These are phyloP conservation scores for Heliamphora exappendiculata DNA, from an alignment of 148 eudicot genomes.

Conservation along the genomic window DNA sequence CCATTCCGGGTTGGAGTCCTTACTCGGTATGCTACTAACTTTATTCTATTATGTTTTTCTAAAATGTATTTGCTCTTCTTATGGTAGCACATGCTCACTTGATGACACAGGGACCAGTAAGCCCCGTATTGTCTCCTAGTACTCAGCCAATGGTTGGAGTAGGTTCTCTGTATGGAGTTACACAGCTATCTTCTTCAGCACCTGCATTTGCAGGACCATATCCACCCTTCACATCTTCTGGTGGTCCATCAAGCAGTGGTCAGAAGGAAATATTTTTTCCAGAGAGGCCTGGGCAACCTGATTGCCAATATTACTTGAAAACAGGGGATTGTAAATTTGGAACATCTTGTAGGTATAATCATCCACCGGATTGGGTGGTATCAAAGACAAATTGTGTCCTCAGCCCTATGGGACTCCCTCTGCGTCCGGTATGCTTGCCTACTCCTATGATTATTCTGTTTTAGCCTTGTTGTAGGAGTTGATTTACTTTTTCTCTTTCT, in stretches of 20 bases:
- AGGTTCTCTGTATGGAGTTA: slow-evolving; percentile 56
- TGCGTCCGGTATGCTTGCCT: slow-evolving; percentile 70
- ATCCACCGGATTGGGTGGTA: slow-evolving; percentile 63
- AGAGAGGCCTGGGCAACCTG: slow-evolving; percentile 28
- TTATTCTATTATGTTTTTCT: not conserved
- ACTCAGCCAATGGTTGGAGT: slow-evolving; percentile 53
- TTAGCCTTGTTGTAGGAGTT: not conserved
- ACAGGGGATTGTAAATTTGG: slow-evolving; percentile 98
- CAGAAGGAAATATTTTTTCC: slow-evolving; percentile 52
- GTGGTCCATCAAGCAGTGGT: slow-evolving; percentile 31
- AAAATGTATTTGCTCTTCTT: not conserved
- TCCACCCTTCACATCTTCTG: slow-evolving; percentile 38
- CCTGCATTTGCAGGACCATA: slow-evolving; percentile 54
- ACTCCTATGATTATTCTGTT: not conserved
- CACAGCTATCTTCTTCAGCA: slow-evolving; percentile 53
- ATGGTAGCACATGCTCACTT: slow-evolving; percentile 11
- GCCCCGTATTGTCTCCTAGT: slow-evolving; percentile 72
- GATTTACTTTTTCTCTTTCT: not conserved
- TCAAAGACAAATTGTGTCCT: slow-evolving; percentile 44
- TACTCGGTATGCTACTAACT: slow-evolving; percentile 52
- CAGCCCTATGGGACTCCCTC: slow-evolving; percentile 71
- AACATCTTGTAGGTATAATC: slow-evolving; percentile 80
- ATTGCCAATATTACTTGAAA: slow-evolving; percentile 95
- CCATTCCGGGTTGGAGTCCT: slow-evolving; percentile 73
- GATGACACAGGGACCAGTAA: slow-evolving; percentile 62